Conservation (phyloP, 768 basidiomycete species). For the Cyclocybe cylindracea region DNA sequence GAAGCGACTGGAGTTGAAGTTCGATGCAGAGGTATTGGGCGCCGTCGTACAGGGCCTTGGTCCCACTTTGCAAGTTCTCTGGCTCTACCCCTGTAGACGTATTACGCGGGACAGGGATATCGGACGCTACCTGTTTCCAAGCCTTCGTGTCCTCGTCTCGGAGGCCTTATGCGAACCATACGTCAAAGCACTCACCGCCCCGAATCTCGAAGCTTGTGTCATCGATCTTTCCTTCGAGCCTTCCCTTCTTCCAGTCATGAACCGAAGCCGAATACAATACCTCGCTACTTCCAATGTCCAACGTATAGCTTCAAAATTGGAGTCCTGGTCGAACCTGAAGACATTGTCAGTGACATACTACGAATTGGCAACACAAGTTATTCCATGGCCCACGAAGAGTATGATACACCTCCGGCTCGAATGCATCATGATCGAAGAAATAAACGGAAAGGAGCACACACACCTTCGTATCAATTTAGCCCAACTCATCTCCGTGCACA, state of each 20-base stretch:
- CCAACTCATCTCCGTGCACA: constrained; percentile 4
- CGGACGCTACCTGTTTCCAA: constrained; percentile 13
- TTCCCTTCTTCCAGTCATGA: neutral
- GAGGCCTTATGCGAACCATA: neutral
- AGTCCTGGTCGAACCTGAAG: constrained; percentile 10
- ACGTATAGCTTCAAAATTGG: constrained; percentile 1
- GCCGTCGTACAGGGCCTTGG: constrained; percentile 10
- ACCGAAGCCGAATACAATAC: constrained; percentile 9
- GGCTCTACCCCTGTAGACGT: constrained; percentile 17
- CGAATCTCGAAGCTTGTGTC: constrained; percentile 15
- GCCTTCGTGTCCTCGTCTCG: constrained; percentile 20
- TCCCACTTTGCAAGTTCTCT: constrained; percentile 20
- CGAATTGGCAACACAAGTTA: constrained; percentile 2
- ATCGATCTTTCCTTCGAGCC: neutral
- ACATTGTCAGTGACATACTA: constrained; percentile 11
- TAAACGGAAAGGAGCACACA: neutral
- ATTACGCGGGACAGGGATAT: neutral
- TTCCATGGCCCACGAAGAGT: constrained; percentile 1
- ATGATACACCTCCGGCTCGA: constrained; percentile 4
- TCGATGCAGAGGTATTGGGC: constrained; percentile 8
- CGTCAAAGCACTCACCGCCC: constrained; percentile 1
- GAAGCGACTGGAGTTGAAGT: constrained; percentile 22
- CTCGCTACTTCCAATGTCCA: constrained; percentile 2
- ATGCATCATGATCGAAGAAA: constrained; percentile 14
- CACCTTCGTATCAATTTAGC: constrained; percentile 8